Evolutionary conservation across 306 rosid genomes (phyloP).

Genomic region (Cyclanthera cordifolia): DNA sequence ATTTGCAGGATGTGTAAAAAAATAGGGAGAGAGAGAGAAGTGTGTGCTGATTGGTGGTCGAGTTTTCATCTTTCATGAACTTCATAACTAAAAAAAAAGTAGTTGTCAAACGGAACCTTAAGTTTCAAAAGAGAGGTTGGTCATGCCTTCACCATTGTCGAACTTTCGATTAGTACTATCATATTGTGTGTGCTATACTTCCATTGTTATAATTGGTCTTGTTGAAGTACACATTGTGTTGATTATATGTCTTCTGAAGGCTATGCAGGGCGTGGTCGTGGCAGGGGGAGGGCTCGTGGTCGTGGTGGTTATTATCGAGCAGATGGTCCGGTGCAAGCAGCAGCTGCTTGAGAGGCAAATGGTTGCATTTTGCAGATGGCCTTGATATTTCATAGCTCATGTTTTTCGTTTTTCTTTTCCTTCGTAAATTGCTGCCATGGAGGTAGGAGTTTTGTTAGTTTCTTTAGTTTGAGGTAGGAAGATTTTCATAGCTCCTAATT

Average conservation of each 20-base stretch:
- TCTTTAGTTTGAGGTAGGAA: slow-evolving; percentile 3
- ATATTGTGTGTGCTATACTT: neutral
- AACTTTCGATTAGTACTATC: neutral
- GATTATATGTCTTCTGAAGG: slow-evolving; percentile 4
- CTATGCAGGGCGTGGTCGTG: slow-evolving; percentile 56
- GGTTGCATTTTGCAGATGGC: slow-evolving; percentile 36
- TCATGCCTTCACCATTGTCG: neutral
- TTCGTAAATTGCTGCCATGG: neutral
- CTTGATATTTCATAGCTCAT: slow-evolving; percentile 31
- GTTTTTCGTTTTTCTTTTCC: neutral
- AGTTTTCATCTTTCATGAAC: neutral
- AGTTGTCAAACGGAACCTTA: neutral
- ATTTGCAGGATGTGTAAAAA: neutral
- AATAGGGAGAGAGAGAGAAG: neutral
- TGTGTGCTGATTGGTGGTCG: neutral
- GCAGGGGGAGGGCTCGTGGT: slow-evolving; percentile 60
- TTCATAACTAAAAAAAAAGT: too few species aligned
- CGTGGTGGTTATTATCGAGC: slow-evolving; percentile 25
- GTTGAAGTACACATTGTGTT: neutral
- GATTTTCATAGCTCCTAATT: neutral
- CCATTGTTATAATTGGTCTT: neutral
- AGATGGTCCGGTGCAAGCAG: slow-evolving; percentile 41
- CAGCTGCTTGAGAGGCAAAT: slow-evolving; percentile 24
- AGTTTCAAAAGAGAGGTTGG: neutral
- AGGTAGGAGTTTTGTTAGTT: slow-evolving; percentile 5